A percentile compares a stretch with the other conserved stretches of the same genome.
phyloP scores from a whole-genome alignment of 768 basidiomycete species.

The Mycena floridula region DNA sequence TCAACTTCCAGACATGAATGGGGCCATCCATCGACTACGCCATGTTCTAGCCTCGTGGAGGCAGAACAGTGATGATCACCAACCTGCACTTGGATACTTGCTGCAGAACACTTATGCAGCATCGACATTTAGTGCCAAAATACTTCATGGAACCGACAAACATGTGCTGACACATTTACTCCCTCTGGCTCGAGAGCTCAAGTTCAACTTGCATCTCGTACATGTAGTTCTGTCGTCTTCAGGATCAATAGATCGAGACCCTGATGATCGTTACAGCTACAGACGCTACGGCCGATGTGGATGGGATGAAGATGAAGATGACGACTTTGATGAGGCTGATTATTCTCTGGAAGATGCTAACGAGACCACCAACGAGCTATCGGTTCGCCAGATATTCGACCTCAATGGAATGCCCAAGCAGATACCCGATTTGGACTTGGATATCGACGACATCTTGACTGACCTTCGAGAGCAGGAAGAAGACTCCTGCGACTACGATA shows the following conservation, averaged over 20 bases:
- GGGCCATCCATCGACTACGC: slow-evolving; percentile 6
- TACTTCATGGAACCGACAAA: slow-evolving; percentile 10
- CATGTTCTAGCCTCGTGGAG: slow-evolving; percentile 13
- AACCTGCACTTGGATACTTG: slow-evolving; percentile 7
- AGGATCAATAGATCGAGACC: not conserved
- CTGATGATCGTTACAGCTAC: not conserved
- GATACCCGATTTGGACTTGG: not conserved
- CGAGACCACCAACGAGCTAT: not conserved
- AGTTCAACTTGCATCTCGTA: slow-evolving; percentile 11
- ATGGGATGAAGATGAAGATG: slow-evolving; percentile 2
- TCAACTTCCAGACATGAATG: slow-evolving; percentile 9
- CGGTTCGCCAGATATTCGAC: not conserved
- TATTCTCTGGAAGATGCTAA: slow-evolving; percentile 6
- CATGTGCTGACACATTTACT: slow-evolving; percentile 10
- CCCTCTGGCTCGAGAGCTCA: slow-evolving; percentile 10
- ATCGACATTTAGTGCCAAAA: slow-evolving; percentile 6
- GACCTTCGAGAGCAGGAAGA: too few species aligned
- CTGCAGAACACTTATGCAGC: slow-evolving; percentile 4
- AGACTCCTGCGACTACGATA: too few species aligned
- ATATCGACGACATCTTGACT: not conserved
- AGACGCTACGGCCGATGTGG: not conserved
- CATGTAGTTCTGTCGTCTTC: slow-evolving; percentile 1
- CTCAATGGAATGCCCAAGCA: slow-evolving; percentile 2
- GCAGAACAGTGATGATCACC: slow-evolving; percentile 6
- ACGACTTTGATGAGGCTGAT: slow-evolving; percentile 1